Percentiles rank a stretch among this genome's conserved stretches.
These are phyloP conservation scores for Candida pseudofarinosa DNA, from an alignment of 805 yeast genomes.

Conservation along the genomic window DNA sequence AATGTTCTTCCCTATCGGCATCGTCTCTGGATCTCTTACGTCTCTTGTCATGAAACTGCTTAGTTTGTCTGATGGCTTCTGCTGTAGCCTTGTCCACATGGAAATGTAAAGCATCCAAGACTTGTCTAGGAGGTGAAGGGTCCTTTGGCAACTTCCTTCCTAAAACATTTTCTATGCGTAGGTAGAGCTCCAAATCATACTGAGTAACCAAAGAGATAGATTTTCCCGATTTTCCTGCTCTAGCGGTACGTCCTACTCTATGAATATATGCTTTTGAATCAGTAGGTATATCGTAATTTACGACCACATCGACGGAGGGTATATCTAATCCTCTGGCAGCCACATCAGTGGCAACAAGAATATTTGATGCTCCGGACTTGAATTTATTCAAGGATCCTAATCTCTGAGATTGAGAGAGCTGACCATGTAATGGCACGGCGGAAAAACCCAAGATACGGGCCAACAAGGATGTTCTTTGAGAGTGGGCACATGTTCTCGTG, in stretches of 20 bases:
- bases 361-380: slow-evolving; percentile 65
- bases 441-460: slow-evolving; percentile 79
- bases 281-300: slow-evolving; percentile 77
- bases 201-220: slow-evolving; percentile 88
- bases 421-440: slow-evolving; percentile 94
- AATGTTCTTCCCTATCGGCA: slow-evolving; percentile 30
- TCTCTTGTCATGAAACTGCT: slow-evolving; percentile 50
- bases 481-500: slow-evolving; percentile 92
- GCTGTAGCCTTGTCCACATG: slow-evolving; percentile 90
- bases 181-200: slow-evolving; percentile 84
- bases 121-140: slow-evolving; percentile 72
- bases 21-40: slow-evolving; percentile 31
- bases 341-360: slow-evolving; percentile 78
- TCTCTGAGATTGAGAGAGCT: slow-evolving; percentile 78
- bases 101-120: slow-evolving; percentile 71
- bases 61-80: slow-evolving; percentile 79
- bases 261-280: slow-evolving; percentile 83
- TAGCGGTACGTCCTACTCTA: slow-evolving; percentile 93
- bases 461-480: slow-evolving; percentile 82
- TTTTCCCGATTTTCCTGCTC: slow-evolving; percentile 88
- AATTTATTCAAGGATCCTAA: slow-evolving; percentile 78
- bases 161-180: slow-evolving; percentile 85
- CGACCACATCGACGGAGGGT: slow-evolving; percentile 72
- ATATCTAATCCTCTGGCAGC: slow-evolving; percentile 90
- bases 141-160: slow-evolving; percentile 76